Conservation (phyloP, 306 rosid species). For the Senna tora region DNA sequence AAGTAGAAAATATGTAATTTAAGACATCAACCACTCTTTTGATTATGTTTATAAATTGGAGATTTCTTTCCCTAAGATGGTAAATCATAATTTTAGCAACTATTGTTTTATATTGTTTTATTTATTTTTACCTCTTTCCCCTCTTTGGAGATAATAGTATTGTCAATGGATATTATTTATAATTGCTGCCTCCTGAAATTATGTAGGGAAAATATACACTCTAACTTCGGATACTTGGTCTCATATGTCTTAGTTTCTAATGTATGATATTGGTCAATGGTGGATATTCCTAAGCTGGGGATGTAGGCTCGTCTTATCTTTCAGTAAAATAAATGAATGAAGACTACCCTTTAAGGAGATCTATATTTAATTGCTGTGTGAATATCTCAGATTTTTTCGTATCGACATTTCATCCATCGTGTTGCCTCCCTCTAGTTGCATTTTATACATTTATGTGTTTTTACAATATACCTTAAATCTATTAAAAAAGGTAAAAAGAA, state of each 20-base stretch:
- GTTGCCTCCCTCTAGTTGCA: background rate
- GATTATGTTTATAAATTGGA: background rate
- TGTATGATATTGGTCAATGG: background rate
- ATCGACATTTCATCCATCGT: background rate
- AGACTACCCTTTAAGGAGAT: background rate
- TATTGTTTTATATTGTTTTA: background rate
- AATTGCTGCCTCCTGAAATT: background rate
- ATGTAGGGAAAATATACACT: background rate
- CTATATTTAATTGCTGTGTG: background rate
- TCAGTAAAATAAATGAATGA: background rate
- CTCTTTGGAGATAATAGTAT: background rate
- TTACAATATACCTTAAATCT: background rate
- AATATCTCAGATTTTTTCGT: background rate
- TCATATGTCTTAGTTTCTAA: background rate
- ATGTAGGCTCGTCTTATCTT: background rate
- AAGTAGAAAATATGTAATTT: background rate
- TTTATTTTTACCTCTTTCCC: no score
- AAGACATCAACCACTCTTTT: background rate
- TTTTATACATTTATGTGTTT: background rate
- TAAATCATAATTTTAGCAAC: background rate
- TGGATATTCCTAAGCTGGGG: constrained; percentile 8
- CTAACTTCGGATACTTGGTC: background rate
- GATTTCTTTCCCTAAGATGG: background rate
- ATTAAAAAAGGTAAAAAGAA: background rate
- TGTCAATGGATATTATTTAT: background rate